phyloP scores from a whole-genome alignment of 345 rosid genomes.

The Adansonia digitata region DNA sequence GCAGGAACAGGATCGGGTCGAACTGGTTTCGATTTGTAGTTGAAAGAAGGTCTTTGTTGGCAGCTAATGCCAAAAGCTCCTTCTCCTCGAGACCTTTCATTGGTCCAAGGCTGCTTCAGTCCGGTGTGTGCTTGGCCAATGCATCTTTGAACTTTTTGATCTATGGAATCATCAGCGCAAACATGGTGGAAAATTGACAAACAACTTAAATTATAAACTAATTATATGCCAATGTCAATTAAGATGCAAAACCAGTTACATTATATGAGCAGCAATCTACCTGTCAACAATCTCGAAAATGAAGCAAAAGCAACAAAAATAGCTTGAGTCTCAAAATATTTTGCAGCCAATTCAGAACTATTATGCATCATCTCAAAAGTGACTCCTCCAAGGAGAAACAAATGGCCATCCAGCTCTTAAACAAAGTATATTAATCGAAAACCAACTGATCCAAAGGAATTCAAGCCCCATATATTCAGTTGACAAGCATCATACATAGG shows the following conservation, averaged over 20 bases:
- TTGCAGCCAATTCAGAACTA: background rate
- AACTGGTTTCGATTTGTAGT: constrained; percentile 44
- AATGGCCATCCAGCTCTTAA: no score
- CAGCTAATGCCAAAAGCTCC: constrained; percentile 79
- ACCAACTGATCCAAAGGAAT: background rate
- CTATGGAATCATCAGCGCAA: constrained; percentile 26
- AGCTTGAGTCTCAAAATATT: background rate
- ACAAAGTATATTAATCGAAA: no score
- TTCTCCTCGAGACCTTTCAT: constrained; percentile 85
- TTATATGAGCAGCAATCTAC: background rate
- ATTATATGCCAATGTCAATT: background rate
- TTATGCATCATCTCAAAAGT: background rate
- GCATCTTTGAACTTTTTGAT: constrained; percentile 91
- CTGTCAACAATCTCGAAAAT: background rate
- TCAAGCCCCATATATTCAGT: no score
- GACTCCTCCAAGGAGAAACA: no score
- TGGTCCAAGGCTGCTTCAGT: constrained; percentile 73
- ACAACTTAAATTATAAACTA: background rate
- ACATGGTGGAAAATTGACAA: background rate
- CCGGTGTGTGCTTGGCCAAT: constrained; percentile 70
- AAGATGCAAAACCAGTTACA: background rate
- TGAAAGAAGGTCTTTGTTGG: constrained; percentile 83
- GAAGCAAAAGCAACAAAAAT: background rate
- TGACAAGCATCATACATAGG: no score
- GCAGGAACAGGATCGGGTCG: no score